Percentiles rank a stretch among this genome's conserved stretches.
phyloP scores from a whole-genome alignment of 2,329 filamentous ascomycete species.

The Biscogniauxia sp. region DNA sequence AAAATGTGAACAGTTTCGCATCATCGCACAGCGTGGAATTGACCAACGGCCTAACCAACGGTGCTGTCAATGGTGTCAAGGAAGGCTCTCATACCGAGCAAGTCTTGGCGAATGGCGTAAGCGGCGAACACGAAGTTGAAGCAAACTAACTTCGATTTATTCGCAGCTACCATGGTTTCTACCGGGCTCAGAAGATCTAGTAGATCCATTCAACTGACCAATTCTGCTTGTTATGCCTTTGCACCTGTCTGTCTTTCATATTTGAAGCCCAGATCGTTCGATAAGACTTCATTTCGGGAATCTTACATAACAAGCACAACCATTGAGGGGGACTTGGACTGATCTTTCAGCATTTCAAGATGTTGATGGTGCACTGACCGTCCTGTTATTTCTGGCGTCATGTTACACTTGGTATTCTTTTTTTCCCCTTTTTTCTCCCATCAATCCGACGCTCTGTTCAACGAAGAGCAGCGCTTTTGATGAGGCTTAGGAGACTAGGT shows the following conservation, averaged over 20 bases:
- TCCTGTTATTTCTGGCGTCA: neutral
- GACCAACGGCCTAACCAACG: slow-evolving; percentile 3
- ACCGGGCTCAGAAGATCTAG: neutral
- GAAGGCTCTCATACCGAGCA: neutral
- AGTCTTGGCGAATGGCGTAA: slow-evolving; percentile 5
- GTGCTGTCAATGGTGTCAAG: neutral
- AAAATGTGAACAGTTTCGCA: slow-evolving; percentile 10
- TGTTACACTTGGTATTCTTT: neutral
- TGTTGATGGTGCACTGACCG: neutral
- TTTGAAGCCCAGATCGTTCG: neutral
- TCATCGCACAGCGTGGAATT: neutral
- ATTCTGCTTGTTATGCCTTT: neutral
- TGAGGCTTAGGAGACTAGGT: neutral
- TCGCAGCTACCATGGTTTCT: neutral
- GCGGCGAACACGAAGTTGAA: slow-evolving; percentile 4
- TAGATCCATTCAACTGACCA: neutral
- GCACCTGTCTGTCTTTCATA: neutral
- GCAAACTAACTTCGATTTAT: slow-evolving; percentile 2
- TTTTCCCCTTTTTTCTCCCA: neutral
- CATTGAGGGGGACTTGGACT: neutral
- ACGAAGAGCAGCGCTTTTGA: neutral
- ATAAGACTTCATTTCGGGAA: neutral
- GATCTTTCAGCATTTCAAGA: neutral
- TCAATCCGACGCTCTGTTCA: neutral
- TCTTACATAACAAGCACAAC: neutral